Conservation (phyloP, 1,284 basidiomycete species). For the Apiotrichum akiyoshidainum region DNA sequence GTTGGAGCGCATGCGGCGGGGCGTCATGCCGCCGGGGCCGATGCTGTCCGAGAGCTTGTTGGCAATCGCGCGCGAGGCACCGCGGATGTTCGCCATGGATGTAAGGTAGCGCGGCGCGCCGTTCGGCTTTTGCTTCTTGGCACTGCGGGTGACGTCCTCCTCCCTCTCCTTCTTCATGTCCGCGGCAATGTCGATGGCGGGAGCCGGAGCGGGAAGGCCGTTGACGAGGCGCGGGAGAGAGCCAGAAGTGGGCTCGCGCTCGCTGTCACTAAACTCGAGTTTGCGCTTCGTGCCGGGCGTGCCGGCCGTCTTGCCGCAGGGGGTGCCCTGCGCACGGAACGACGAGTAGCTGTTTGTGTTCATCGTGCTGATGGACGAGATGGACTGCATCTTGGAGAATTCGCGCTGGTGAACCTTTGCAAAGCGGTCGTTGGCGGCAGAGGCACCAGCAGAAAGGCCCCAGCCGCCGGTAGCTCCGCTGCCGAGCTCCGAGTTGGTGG, state of each 20-base stretch:
- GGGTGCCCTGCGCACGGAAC: neutral
- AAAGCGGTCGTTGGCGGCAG: constrained; percentile 28
- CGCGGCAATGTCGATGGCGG: neutral
- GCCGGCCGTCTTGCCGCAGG: no score
- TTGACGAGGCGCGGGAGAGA: constrained; percentile 4
- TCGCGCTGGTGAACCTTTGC: constrained; percentile 40
- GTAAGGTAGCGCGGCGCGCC: neutral
- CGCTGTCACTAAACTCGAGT: neutral
- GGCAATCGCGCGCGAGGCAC: neutral
- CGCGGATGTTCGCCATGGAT: constrained; percentile 1
- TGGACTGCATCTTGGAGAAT: constrained; percentile 37
- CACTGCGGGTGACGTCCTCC: constrained; percentile 1
- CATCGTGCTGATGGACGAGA: neutral
- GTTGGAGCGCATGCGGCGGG: constrained; percentile 3
- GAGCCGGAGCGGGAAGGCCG: constrained; percentile 1
- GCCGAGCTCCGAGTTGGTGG: constrained; percentile 27
- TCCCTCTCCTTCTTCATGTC: neutral
- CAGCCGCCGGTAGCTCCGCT: constrained; percentile 27
- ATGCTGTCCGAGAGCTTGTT: constrained; percentile 4
- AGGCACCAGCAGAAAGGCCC: constrained; percentile 24
- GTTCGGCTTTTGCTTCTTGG: constrained; percentile 12
- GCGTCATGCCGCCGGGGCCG: neutral
- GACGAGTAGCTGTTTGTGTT: neutral
- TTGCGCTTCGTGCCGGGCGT: constrained; percentile 3
- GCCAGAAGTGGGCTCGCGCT: neutral